These are phyloP conservation scores for Filosporella fistucella DNA, from an alignment of 495 filamentous ascomycete species.

Conservation along the genomic window DNA sequence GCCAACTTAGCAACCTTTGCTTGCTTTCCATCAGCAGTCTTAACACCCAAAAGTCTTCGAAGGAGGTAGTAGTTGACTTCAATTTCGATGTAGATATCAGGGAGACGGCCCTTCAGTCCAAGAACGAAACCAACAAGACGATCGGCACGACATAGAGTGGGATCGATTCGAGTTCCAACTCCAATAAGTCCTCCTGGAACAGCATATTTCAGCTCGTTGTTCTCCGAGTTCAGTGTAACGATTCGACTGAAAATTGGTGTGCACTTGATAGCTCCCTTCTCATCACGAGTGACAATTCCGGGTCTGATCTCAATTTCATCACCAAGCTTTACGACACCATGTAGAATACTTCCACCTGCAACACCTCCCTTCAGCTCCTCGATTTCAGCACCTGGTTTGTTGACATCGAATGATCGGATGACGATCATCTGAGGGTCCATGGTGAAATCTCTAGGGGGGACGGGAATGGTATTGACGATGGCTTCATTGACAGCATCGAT, in stretches of 20 bases:
- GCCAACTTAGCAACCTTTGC: conserved; percentile 96
- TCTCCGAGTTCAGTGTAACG: conserved; percentile 91
- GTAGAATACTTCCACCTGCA: conserved; percentile 93
- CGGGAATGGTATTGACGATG: conserved; percentile 87
- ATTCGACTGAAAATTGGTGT: conserved; percentile 94
- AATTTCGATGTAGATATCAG: conserved; percentile 93
- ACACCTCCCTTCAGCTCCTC: conserved; percentile 98
- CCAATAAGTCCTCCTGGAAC: conserved; percentile 95
- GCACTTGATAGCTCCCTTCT: conserved; percentile 91
- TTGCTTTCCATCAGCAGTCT: conserved; percentile 97
- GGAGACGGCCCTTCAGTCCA: conserved; percentile 84
- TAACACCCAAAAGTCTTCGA: conserved; percentile 88
- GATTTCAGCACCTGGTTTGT: conserved; percentile 99
- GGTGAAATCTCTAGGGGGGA: conserved; percentile 84
- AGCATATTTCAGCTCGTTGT: conserved; percentile 96
- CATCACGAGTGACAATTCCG: conserved; percentile 90
- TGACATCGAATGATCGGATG: conserved; percentile 98
- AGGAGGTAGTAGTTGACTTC: conserved; percentile 99
- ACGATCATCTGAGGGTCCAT: conserved; percentile 95
- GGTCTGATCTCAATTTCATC: conserved; percentile 98
- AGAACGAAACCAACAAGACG: conserved; percentile 98
- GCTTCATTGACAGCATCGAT: conserved; percentile 96
- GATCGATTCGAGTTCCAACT: conserved; percentile 95
- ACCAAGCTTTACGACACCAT: conserved; percentile 89
- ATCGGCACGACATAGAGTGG: conserved; percentile 96